Percentiles rank a stretch among this genome's conserved stretches.
Conservation (phyloP, 352 stramenopile species). For the Phytopythium vexans region DNA sequence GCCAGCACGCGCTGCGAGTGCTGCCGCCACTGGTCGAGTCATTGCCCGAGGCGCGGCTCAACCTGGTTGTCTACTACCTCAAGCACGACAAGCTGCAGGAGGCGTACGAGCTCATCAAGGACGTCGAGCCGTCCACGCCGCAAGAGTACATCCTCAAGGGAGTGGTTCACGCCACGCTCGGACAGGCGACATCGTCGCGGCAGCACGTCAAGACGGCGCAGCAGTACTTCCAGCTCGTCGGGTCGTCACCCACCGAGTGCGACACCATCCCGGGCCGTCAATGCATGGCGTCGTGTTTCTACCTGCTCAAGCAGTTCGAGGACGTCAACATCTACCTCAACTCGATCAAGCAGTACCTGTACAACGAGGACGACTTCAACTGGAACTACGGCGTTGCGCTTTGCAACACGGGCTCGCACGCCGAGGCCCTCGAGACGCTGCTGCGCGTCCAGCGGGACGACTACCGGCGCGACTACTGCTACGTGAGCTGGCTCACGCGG, state of each 20-base stretch:
- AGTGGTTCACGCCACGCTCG: conserved; percentile 91
- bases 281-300: conserved; percentile 98
- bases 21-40: conserved; percentile 91
- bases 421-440: conserved; percentile 92
- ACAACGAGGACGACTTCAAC: conserved; percentile 98
- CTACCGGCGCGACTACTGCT: conserved; percentile 93
- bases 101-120: conserved; percentile 93
- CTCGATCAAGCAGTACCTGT: conserved; percentile 94
- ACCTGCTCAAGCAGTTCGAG: conserved; percentile 95
- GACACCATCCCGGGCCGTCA: conserved; percentile 96
- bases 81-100: conserved; percentile 92
- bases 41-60: conserved; percentile 93
- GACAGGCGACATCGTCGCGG: conserved; percentile 82
- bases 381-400: conserved; percentile 96
- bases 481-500: conserved; percentile 86
- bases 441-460: conserved; percentile 89
- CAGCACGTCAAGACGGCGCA: conserved; percentile 94
- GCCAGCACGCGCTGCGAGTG: conserved; percentile 91
- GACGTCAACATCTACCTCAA: conserved; percentile 98
- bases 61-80: conserved; percentile 94
- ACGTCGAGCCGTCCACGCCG: conserved; percentile 91
- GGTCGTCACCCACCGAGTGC: conserved; percentile 92
- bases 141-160: conserved; percentile 92
- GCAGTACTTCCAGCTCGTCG: conserved; percentile 93
- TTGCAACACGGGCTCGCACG: conserved; percentile 90